These are phyloP conservation scores for Tolypocladium ovalisporum DNA, from an alignment of 2,329 filamentous ascomycete species.

Conservation along the genomic window DNA sequence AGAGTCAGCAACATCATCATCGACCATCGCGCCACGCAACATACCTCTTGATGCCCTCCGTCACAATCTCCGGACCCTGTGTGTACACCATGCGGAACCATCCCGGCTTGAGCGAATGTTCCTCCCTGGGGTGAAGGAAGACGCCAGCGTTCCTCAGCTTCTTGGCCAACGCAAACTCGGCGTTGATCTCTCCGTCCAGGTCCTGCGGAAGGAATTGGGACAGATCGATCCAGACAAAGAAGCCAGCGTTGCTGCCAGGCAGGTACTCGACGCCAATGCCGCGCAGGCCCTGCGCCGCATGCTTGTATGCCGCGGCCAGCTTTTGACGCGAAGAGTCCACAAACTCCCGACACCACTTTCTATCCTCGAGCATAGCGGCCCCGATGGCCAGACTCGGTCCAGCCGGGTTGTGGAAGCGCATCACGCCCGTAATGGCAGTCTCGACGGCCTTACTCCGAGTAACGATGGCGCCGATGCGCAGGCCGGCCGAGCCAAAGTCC, in stretches of 20 bases:
- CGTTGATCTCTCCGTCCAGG: constrained; percentile 16
- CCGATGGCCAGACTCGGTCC: constrained; percentile 30
- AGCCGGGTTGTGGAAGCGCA: constrained; percentile 36
- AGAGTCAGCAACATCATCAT: background rate
- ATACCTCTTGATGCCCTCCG: constrained; percentile 25
- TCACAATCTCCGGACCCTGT: constrained; percentile 21
- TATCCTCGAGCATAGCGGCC: constrained; percentile 34
- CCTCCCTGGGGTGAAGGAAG: constrained; percentile 36
- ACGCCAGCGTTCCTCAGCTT: constrained; percentile 34
- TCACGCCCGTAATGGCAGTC: constrained; percentile 23
- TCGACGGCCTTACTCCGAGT: constrained; percentile 20
- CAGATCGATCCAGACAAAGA: constrained; percentile 46
- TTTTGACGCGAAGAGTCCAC: constrained; percentile 26
- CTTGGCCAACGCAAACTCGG: constrained; percentile 33
- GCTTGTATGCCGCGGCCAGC: constrained; percentile 27
- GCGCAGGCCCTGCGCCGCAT: constrained; percentile 24
- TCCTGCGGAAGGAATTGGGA: constrained; percentile 26
- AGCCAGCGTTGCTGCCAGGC: constrained; percentile 39
- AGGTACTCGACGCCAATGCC: constrained; percentile 31
- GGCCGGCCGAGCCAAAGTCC: constrained; percentile 42
- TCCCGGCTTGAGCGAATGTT: constrained; percentile 32
- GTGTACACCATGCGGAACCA: constrained; percentile 45
- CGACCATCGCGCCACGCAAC: background rate
- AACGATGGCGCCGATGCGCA: constrained; percentile 39
- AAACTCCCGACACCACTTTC: constrained; percentile 32